phyloP scores from a whole-genome alignment of 106 monocot genomes.

The Cymbidium sinense region DNA sequence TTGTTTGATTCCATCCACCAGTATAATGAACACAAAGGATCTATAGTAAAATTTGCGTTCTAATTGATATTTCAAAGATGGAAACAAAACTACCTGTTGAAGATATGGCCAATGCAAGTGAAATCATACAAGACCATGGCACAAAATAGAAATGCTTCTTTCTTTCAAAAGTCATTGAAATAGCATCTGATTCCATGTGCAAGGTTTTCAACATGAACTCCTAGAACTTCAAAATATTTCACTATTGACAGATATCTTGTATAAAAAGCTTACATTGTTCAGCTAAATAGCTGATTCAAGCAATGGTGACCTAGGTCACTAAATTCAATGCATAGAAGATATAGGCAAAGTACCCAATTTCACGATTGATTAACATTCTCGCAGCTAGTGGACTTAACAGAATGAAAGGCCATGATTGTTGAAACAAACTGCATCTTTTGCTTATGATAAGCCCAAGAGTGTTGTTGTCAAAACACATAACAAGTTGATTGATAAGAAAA shows the following conservation, averaged over 20 bases:
- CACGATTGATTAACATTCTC: neutral
- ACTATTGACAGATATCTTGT: neutral
- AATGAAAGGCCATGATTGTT: neutral
- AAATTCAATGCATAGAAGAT: neutral
- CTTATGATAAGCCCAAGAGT: too few species aligned
- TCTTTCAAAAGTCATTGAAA: neutral
- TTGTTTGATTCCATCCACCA: neutral
- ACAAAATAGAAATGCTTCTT: neutral
- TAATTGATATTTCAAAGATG: too few species aligned
- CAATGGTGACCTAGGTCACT: neutral
- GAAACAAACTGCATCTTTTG: neutral
- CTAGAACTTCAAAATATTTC: too few species aligned
- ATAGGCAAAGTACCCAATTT: neutral
- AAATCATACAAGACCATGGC: neutral
- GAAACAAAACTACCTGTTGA: too few species aligned
- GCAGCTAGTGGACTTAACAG: neutral
- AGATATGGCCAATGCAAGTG: neutral
- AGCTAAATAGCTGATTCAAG: neutral
- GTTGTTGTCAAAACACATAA: neutral
- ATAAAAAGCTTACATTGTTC: neutral
- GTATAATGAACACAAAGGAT: neutral
- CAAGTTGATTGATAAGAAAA: neutral
- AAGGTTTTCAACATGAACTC: neutral
- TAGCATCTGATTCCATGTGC: neutral
- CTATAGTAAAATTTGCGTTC: too few species aligned